Base-by-base conservation (phyloP, 345 rosid species). In the Gossypioides kirkii region DNA sequence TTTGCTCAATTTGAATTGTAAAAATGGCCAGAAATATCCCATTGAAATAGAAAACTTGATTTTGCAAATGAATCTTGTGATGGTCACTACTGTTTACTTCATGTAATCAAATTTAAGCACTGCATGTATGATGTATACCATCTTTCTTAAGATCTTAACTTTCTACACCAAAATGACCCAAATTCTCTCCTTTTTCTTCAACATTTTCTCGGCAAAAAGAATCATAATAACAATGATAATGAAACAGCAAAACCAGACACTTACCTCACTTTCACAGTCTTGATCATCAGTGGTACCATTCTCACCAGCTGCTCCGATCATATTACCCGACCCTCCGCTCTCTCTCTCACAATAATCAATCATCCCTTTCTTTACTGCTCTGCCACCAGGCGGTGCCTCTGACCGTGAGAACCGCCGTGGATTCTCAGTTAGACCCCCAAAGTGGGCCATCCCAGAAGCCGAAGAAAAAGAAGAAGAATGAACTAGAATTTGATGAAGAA, bases 191-290 rank as follows among this genome's bases (percentile, higher is more conserved):
- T 46, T 28, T 67, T 69, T 58, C 61, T 65, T n/a, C 25, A 20
- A 17, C 59, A 73, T 41, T 73, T 77, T 73, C 69, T 59, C 16
- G 17, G 49, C 41, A 70, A 38, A 52, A 55, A 11, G 25, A 74
- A 20, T 17, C 69, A 1, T 61, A 58, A 13, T 38, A 8, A 43
- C 8, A 65, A 11, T 45, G 49, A 59, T 20, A 17, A 2, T 10
- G n/a, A 72, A 74, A 54, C 7, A 20, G n/a, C 38, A 70, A 84
- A 73, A 36, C 41, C 13, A 22, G 36, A 47, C 3, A 20, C 76
- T 20, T 8, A 90, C 97, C 98, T 90, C 98, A 81, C 96, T 90
- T 77, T 90, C 91, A 23, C 88, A 86, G 14, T 93, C 97, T 72
- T 84, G 83, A 71, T 86, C 95, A 58, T 89, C 90, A 20, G 85